These are phyloP conservation scores for Diplodia intermedia DNA, from an alignment of 2,329 filamentous ascomycete genomes.

Conservation along the genomic window DNA sequence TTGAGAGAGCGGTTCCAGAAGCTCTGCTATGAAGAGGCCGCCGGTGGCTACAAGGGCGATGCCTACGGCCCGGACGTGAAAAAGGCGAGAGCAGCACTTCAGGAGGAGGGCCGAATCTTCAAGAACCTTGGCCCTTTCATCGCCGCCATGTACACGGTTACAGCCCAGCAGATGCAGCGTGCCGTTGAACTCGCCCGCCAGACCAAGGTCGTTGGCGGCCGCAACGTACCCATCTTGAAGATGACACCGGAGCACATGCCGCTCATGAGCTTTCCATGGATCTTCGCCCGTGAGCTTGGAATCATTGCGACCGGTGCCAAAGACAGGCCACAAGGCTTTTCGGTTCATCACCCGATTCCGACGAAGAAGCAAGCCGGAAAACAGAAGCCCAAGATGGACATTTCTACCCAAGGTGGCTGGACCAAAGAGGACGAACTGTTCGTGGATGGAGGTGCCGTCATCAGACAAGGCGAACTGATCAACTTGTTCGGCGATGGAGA, in stretches of 20 bases:
- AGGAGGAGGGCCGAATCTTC: slow-evolving; percentile 62
- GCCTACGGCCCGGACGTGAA: not conserved
- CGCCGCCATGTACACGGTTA: slow-evolving; percentile 87
- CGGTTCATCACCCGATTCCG: not conserved
- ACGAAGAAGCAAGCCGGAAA: not conserved
- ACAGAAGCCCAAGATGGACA: not conserved
- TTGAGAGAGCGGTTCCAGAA: slow-evolving; percentile 74
- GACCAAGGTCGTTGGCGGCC: slow-evolving; percentile 50
- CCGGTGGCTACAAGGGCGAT: slow-evolving; percentile 65
- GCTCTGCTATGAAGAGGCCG: slow-evolving; percentile 68
- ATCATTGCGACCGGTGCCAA: slow-evolving; percentile 62
- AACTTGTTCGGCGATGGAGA: slow-evolving; percentile 13
- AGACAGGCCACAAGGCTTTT: not conserved
- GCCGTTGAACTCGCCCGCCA: slow-evolving; percentile 61
- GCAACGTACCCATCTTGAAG: slow-evolving; percentile 46
- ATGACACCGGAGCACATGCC: slow-evolving; percentile 72
- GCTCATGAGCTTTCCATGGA: slow-evolving; percentile 92
- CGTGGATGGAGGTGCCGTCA: slow-evolving; percentile 9
- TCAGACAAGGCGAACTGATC: slow-evolving; percentile 10
- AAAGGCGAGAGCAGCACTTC: not conserved
- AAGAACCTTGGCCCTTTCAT: slow-evolving; percentile 72
- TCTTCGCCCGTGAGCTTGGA: slow-evolving; percentile 77
- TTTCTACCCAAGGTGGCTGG: not conserved
- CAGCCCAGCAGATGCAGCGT: slow-evolving; percentile 70
- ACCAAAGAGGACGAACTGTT: slow-evolving; percentile 15